phyloP scores from a whole-genome alignment of 768 basidiomycete species.

The Auriculariales sp. region DNA sequence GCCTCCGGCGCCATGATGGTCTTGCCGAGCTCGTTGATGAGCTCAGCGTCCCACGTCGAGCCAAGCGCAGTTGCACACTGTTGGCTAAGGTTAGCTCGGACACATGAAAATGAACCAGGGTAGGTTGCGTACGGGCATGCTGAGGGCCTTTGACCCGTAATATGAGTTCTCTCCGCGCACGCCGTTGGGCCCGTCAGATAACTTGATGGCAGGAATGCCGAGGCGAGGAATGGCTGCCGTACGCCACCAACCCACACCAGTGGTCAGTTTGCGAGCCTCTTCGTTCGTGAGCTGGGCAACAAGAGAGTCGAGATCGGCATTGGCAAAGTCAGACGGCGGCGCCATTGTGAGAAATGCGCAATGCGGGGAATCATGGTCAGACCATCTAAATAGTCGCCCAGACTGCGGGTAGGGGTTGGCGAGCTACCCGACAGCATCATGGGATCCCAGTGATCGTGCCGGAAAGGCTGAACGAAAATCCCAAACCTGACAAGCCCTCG shows the following conservation, averaged over 20 bases:
- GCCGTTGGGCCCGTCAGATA: conserved; percentile 24
- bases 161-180: conserved; percentile 56
- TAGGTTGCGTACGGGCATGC: conserved; percentile 36
- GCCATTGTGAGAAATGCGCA: too few relatives aligned
- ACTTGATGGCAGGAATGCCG: conserved; percentile 49
- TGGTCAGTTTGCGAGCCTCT: conserved; percentile 49
- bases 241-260: conserved; percentile 62
- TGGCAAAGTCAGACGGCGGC: conserved; percentile 59
- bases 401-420: too few relatives aligned
- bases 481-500: too few relatives aligned
- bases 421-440: too few relatives aligned
- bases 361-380: too few relatives aligned
- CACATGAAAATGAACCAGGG: not conserved
- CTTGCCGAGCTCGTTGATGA: conserved; percentile 37
- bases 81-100: not conserved
- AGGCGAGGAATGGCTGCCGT: conserved; percentile 41
- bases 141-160: conserved; percentile 47
- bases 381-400: too few relatives aligned
- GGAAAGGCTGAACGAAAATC: too few relatives aligned
- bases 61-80: conserved; percentile 59
- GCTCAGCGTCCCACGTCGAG: conserved; percentile 50
- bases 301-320: conserved; percentile 43
- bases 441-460: too few relatives aligned
- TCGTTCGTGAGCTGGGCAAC: conserved; percentile 36
- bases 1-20: conserved; percentile 47